A percentile compares a stretch with the other conserved stretches of the same genome.
phyloP scores from a whole-genome alignment of 2,329 filamentous ascomycete genomes.

The Aspergillus thermomutatus region DNA sequence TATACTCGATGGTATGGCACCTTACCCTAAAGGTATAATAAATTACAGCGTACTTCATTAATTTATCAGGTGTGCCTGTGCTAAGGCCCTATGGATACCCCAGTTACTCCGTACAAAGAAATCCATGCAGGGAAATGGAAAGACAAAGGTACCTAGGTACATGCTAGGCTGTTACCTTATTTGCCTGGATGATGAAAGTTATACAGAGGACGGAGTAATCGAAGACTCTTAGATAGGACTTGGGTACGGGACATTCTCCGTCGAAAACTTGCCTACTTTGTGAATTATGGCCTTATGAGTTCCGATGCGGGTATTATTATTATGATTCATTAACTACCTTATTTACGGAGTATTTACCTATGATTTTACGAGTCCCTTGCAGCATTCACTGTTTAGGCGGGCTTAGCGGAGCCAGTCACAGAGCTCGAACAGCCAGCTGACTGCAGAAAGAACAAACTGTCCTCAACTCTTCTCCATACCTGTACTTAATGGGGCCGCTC shows the following conservation, averaged over 20 bases:
- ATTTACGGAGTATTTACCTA: neutral
- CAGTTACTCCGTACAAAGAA: too few species aligned
- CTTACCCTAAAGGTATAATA: too few species aligned
- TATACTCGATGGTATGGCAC: too few species aligned
- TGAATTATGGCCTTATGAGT: neutral
- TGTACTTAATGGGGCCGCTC: slow-evolving; percentile 14
- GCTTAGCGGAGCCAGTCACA: slow-evolving; percentile 27
- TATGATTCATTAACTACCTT: neutral
- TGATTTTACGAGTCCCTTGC: slow-evolving; percentile 18
- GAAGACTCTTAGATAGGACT: too few species aligned
- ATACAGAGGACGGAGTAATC: neutral
- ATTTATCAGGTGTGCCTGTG: too few species aligned
- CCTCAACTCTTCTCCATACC: slow-evolving; percentile 27
- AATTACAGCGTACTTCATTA: too few species aligned
- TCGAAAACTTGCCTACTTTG: neutral
- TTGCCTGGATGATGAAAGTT: neutral
- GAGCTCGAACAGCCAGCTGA: slow-evolving; percentile 19
- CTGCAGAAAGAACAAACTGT: slow-evolving; percentile 43
- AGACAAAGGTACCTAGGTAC: too few species aligned
- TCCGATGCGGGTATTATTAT: neutral
- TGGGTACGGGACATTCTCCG: neutral
- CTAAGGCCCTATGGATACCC: too few species aligned
- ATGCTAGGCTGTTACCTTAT: too few species aligned
- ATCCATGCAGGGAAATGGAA: too few species aligned
- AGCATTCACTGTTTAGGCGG: slow-evolving; percentile 9